A percentile compares a stretch with the other conserved stretches of the same genome.
Evolutionary conservation across 495 filamentous ascomycete genomes (phyloP).

Genomic region (Hamigera avellanea): DNA sequence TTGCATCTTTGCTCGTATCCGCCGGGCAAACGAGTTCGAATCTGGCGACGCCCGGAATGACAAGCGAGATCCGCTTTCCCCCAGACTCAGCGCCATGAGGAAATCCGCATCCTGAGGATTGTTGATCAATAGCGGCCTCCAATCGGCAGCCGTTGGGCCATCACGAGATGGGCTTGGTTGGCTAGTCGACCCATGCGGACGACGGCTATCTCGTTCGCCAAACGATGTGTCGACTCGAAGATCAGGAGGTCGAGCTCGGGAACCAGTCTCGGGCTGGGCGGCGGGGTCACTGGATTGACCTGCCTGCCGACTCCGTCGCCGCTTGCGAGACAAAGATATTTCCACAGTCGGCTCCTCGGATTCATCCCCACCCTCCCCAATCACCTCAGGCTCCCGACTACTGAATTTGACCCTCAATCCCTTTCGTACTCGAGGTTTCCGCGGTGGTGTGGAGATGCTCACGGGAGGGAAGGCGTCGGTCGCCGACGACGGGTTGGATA

Average conservation of each 20-base stretch:
- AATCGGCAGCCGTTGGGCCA: slow-evolving; percentile 7
- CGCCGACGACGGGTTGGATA: slow-evolving; percentile 10
- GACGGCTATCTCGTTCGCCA: slow-evolving; percentile 12
- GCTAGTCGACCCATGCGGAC: slow-evolving; percentile 2
- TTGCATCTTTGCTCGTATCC: slow-evolving; percentile 58
- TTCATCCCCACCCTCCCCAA: slow-evolving; percentile 83
- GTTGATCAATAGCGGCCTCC: slow-evolving; percentile 19
- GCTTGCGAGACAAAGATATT: slow-evolving; percentile 43
- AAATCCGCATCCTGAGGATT: slow-evolving; percentile 28
- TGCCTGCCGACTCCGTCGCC: slow-evolving; percentile 20
- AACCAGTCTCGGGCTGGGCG: background rate
- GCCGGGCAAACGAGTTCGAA: slow-evolving; percentile 37
- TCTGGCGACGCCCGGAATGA: slow-evolving; percentile 32
- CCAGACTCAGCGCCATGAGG: slow-evolving; percentile 21
- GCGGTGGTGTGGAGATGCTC: slow-evolving; percentile 8
- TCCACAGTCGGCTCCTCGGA: slow-evolving; percentile 56
- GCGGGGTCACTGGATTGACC: slow-evolving; percentile 4
- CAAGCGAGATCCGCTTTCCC: slow-evolving; percentile 24
- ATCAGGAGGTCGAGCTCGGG: slow-evolving; percentile 5
- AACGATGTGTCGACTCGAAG: slow-evolving; percentile 32
- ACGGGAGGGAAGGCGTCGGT: slow-evolving; percentile 5
- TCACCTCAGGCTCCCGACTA: slow-evolving; percentile 55
- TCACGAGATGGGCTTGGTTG: slow-evolving; percentile 8
- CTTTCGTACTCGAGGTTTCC: slow-evolving; percentile 37
- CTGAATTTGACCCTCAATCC: slow-evolving; percentile 62